These are phyloP conservation scores for Borovskyia barvae DNA, from an alignment of 208 protist genomes.

Conservation along the genomic window DNA sequence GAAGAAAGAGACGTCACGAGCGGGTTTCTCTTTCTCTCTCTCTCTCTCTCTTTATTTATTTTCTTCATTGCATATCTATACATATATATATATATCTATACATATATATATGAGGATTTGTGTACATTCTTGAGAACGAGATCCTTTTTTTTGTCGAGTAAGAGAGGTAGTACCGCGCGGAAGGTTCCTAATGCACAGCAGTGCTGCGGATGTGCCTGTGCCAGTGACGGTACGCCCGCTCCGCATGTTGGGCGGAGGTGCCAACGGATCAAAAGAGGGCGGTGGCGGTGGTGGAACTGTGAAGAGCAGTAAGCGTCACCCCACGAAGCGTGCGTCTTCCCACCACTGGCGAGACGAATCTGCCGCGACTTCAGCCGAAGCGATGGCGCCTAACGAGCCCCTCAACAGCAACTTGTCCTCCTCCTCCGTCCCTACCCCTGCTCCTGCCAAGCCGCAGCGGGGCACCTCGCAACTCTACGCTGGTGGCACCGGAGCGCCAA, in stretches of 20 bases:
- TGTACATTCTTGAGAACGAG: not conserved
- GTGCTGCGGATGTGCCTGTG: conserved; percentile 1
- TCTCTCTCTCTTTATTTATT: conserved; percentile 7
- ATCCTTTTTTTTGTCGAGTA: no score
- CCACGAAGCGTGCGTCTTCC: no score
- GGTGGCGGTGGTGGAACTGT: no score
- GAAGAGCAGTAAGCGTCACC: no score
- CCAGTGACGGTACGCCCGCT: conserved; percentile 14
- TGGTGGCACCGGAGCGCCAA: not conserved
- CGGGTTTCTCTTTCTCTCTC: conserved; percentile 16
- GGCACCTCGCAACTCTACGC: not conserved
- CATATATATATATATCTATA: not conserved
- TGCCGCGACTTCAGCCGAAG: not conserved
- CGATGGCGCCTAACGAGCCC: not conserved
- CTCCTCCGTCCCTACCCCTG: not conserved
- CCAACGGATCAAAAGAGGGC: conserved; percentile 3
- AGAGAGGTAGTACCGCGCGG: not conserved
- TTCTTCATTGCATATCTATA: not conserved
- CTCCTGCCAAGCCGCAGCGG: no score
- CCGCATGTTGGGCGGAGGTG: conserved; percentile 17
- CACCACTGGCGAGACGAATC: no score
- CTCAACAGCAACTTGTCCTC: not conserved
- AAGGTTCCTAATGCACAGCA: conserved; percentile 24
- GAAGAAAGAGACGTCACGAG: not conserved
- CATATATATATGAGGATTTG: not conserved